These are phyloP conservation scores for Alternaria infectoria DNA, from an alignment of 2,329 filamentous ascomycete genomes.

Conservation along the genomic window DNA sequence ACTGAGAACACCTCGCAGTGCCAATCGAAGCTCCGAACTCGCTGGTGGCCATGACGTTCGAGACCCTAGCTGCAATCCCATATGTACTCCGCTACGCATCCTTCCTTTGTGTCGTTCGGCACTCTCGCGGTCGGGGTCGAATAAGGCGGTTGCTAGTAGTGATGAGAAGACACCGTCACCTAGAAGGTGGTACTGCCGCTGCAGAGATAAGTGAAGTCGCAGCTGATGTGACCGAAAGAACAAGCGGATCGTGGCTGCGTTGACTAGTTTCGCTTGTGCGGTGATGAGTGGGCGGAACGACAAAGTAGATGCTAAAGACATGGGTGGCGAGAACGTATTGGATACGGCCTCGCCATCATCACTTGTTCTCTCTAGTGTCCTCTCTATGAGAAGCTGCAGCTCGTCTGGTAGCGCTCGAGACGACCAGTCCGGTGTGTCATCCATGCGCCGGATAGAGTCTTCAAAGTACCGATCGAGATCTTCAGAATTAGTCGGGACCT, in stretches of 20 bases:
- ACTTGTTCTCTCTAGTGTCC: conserved; percentile 16
- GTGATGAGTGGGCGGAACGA: conserved; percentile 78
- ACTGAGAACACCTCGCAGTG: conserved; percentile 81
- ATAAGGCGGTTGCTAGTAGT: conserved; percentile 80
- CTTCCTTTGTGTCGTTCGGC: conserved; percentile 75
- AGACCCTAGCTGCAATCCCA: conserved; percentile 83
- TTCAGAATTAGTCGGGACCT: neutral
- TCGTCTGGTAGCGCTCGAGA: conserved; percentile 32
- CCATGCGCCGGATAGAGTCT: conserved; percentile 32
- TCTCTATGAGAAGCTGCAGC: conserved; percentile 30
- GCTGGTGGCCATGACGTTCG: conserved; percentile 90
- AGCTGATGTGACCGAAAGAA: conserved; percentile 78
- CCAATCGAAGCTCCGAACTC: conserved; percentile 88
- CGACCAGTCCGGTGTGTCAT: conserved; percentile 26
- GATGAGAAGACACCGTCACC: conserved; percentile 85
- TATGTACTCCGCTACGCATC: conserved; percentile 67
- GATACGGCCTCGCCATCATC: neutral
- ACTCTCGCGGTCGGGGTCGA: conserved; percentile 80
- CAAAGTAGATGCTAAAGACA: conserved; percentile 65
- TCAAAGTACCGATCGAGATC: conserved; percentile 35
- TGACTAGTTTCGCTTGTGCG: conserved; percentile 77
- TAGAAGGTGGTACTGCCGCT: conserved; percentile 81
- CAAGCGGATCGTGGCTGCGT: conserved; percentile 75
- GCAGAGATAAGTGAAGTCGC: conserved; percentile 73
- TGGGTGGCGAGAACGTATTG: conserved; percentile 58